Base-by-base conservation (phyloP, 2,329 filamentous ascomycete genomes). In the Fusarium cicatricum region DNA sequence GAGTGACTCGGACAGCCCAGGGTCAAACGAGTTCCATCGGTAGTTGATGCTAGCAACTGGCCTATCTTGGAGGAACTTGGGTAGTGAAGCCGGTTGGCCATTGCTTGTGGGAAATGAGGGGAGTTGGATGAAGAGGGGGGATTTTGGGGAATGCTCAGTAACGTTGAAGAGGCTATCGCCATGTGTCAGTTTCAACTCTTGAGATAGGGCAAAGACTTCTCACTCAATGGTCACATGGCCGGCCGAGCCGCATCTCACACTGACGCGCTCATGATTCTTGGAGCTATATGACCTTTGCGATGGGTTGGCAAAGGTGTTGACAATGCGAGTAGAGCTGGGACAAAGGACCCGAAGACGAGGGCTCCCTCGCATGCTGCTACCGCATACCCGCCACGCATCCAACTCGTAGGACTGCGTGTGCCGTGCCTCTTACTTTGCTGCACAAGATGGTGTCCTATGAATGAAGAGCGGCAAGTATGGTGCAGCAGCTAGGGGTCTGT, bases 31-130 rank as follows among this genome's bases (percentile, higher is more conserved):
- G 8, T 69, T 69, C 85, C 86, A 88, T 14, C 85, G 78, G 69
- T 88, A 88, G 66, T 86, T 82, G 67, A 88, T 83, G 50, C 79
- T 78, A 6, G 80, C 84, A 1, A 83, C 77, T 2, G 84, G 78
- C 31, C 75, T 75, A 12, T 70, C 70, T 11, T 68, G 72, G 28
- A 80, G 71, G 53, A 80, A 82, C 10, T 60, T 62, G 23, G 81
- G 78, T 19, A 82, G 61, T 28, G 72, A 53, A 10, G 64, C 51
- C 11, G 62, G 58, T 3, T 65, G 55, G 8, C 62, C 56, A 44
- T 72, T 55, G 8, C 55, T 54, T 28, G 72, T 70, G 11, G 81
- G 74, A 39, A 76, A 78, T 0, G 82, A 75, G 6, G 85, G 85
- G 0, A 88, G 71, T 67, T 86, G 82, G 36, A 88, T 71, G 12